Evolutionary conservation across 441 rosid genomes (phyloP).

Genomic region (Gossypium trilobum): DNA sequence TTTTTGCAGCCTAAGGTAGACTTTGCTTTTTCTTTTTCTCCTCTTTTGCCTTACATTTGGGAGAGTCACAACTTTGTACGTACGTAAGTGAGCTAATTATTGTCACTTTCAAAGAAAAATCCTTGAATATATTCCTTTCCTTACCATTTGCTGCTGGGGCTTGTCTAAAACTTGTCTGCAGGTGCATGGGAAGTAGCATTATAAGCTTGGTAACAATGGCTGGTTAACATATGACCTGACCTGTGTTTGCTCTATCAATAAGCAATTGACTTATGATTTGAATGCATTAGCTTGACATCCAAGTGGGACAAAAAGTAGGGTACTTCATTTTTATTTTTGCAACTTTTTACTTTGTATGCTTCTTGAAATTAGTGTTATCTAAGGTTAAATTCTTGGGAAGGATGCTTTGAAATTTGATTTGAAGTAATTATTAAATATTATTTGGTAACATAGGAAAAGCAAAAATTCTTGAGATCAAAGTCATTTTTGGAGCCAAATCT

Average conservation of each 20-base stretch:
- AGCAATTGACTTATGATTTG: not conserved
- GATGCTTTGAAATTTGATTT: not conserved
- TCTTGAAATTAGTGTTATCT: not conserved
- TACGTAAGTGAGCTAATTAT: not conserved
- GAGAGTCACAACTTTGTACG: not conserved
- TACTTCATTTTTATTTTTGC: not conserved
- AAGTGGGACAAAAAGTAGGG: not conserved
- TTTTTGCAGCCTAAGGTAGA: not conserved
- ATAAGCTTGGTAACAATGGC: not conserved
- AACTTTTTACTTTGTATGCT: not conserved
- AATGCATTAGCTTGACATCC: not conserved
- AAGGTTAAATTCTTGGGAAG: not conserved
- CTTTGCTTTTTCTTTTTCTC: not conserved
- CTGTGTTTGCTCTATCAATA: not conserved
- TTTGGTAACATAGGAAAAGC: not conserved
- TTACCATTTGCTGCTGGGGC: not conserved
- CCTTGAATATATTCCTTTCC: not conserved
- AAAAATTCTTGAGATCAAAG: not conserved
- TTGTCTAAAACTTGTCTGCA: not conserved
- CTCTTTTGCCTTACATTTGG: not conserved
- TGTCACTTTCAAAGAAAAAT: not conserved
- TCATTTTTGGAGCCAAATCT: not conserved
- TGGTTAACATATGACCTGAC: not conserved
- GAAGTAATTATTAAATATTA: not conserved
- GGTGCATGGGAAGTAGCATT: not conserved